Evolutionary conservation across 306 rosid species (phyloP).

Genomic region (Prunus padus): DNA sequence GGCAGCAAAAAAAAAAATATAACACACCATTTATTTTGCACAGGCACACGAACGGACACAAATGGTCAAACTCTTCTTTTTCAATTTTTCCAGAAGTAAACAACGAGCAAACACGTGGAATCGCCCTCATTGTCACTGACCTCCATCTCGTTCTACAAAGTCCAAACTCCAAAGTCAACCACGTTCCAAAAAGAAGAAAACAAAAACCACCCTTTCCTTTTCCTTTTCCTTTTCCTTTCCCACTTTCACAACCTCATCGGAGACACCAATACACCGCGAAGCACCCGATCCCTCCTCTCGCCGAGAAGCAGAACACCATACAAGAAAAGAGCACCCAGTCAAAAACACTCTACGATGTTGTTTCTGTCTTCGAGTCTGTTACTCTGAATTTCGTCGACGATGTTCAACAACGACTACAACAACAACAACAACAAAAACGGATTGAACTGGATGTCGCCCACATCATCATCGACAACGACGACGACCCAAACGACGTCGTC

Average conservation of each 20-base stretch:
- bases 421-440: constrained; percentile 14
- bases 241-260: background rate
- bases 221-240: background rate
- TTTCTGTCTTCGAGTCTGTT: background rate
- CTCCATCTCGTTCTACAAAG: background rate
- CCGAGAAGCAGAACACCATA: background rate
- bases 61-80: background rate
- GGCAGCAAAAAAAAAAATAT: too few species aligned
- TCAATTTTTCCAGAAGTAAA: background rate
- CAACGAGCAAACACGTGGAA: background rate
- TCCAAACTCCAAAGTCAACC: constrained; percentile 2
- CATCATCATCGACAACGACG: background rate
- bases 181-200: background rate
- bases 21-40: too few species aligned
- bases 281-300: background rate
- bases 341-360: background rate
- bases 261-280: background rate
- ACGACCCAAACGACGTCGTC: constrained; percentile 10
- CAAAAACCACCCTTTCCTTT: background rate
- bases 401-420: constrained; percentile 21
- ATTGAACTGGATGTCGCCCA: background rate
- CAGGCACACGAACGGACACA: background rate
- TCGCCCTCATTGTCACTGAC: background rate
- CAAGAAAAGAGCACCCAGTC: background rate
- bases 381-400: background rate